phyloP scores from a whole-genome alignment of 768 basidiomycete species.

The Russula virescens region DNA sequence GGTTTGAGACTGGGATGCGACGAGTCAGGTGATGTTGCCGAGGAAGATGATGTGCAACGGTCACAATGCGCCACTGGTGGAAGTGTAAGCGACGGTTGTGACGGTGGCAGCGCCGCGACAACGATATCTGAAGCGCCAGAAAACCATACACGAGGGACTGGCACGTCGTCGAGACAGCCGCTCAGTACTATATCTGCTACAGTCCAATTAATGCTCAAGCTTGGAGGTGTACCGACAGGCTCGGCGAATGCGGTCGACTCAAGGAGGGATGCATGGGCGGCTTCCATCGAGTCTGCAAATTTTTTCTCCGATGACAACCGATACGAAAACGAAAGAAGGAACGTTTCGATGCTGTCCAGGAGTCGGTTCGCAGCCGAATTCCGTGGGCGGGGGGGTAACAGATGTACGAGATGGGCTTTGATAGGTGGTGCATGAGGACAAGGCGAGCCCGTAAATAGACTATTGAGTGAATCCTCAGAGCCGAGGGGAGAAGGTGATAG shows the following conservation, averaged over 20 bases:
- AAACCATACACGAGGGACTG: constrained; percentile 30
- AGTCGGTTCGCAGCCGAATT: constrained; percentile 30
- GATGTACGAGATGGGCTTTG: constrained; percentile 31
- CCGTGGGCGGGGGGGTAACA: constrained; percentile 28
- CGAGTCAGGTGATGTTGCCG: background rate
- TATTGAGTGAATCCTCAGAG: constrained; percentile 24
- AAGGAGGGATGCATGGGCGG: constrained; percentile 9
- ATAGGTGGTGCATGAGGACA: constrained; percentile 7
- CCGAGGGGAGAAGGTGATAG: constrained; percentile 24
- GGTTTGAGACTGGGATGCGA: background rate
- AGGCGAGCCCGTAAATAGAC: background rate
- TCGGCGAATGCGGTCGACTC: constrained; percentile 15
- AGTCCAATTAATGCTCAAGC: constrained; percentile 28
- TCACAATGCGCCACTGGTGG: background rate
- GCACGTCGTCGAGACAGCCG: constrained; percentile 32
- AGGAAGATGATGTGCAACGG: background rate
- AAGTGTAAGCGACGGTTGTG: background rate
- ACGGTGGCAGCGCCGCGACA: constrained; percentile 22
- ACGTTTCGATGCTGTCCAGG: constrained; percentile 34
- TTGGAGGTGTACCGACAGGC: constrained; percentile 14
- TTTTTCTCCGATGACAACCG: constrained; percentile 14
- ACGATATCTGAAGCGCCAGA: constrained; percentile 32
- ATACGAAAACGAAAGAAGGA: constrained; percentile 34
- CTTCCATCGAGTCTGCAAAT: background rate
- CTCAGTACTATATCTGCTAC: constrained; percentile 34